Evolutionary conservation across 2,329 filamentous ascomycete genomes (phyloP).

Genomic region (Paracoccidioides brasiliensis): DNA sequence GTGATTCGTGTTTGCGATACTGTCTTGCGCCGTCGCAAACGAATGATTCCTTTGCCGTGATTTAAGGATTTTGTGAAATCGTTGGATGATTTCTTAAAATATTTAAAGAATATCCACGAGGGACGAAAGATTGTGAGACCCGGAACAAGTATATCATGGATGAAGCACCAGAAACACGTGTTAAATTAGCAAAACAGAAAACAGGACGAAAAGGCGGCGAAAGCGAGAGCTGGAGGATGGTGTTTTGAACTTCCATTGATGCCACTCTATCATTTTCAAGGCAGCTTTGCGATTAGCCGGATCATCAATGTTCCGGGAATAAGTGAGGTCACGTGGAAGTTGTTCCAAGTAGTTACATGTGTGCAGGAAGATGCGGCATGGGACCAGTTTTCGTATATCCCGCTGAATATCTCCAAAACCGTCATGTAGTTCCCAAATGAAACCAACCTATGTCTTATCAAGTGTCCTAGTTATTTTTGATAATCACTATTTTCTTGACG

Average conservation of each 20-base stretch:
- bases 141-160: neutral
- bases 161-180: neutral
- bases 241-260: neutral
- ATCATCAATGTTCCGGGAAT: neutral
- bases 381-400: neutral
- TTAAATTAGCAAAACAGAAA: neutral
- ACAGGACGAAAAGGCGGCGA: neutral
- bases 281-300: neutral
- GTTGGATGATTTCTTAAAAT: too few species aligned
- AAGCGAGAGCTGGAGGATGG: neutral
- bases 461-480: neutral
- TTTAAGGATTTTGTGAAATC: too few species aligned
- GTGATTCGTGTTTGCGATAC: neutral
- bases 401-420: neutral
- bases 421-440: neutral
- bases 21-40: neutral
- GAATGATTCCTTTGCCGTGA: too few species aligned
- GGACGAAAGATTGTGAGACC: neutral
- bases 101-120: neutral
- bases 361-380: neutral
- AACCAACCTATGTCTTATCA: neutral
- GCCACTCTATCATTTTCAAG: neutral
- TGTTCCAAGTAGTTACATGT: too few species aligned
- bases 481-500: neutral
- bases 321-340: neutral